Percentiles rank a stretch among this genome's conserved stretches.
phyloP scores from a whole-genome alignment of 2,329 filamentous ascomycete genomes.

The Xylaria sp. region DNA sequence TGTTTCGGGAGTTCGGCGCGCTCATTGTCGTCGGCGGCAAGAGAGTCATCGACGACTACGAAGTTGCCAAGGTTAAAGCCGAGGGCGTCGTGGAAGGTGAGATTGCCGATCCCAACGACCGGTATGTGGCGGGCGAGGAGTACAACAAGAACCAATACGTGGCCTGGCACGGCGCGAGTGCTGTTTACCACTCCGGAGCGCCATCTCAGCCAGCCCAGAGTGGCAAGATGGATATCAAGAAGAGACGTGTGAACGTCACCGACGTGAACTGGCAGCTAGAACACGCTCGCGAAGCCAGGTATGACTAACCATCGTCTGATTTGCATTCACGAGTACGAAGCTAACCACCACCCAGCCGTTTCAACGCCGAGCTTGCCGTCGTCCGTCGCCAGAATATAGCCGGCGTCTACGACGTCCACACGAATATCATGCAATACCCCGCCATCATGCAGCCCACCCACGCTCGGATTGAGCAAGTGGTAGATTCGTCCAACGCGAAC shows the following conservation, averaged over 20 bases:
- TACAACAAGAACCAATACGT: conserved; percentile 99
- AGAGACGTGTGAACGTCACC: conserved; percentile 86
- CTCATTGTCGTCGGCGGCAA: conserved; percentile 92
- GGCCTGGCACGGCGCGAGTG: conserved; percentile 96
- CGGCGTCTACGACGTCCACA: conserved; percentile 93
- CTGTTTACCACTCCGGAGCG: conserved; percentile 87
- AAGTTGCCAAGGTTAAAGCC: conserved; percentile 76
- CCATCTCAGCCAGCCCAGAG: conserved; percentile 79
- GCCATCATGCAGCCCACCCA: conserved; percentile 89
- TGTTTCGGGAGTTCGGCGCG: conserved; percentile 96
- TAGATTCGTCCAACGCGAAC: conserved; percentile 38
- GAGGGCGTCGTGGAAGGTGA: conserved; percentile 88
- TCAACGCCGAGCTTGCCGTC: conserved; percentile 79
- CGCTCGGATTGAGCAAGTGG: conserved; percentile 80
- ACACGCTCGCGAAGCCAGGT: conserved; percentile 92
- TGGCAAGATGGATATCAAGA: conserved; percentile 83
- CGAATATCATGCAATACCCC: conserved; percentile 90
- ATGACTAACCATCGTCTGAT: conserved; percentile 47
- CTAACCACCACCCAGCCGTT: conserved; percentile 67
- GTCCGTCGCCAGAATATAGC: conserved; percentile 74
- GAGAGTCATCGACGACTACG: conserved; percentile 89
- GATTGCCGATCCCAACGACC: conserved; percentile 89
- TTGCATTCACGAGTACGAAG: background rate
- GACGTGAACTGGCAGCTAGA: conserved; percentile 97
- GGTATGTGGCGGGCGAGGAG: conserved; percentile 77